These are phyloP conservation scores for Fusarium coicis DNA, from an alignment of 2,329 filamentous ascomycete species.

Conservation along the genomic window DNA sequence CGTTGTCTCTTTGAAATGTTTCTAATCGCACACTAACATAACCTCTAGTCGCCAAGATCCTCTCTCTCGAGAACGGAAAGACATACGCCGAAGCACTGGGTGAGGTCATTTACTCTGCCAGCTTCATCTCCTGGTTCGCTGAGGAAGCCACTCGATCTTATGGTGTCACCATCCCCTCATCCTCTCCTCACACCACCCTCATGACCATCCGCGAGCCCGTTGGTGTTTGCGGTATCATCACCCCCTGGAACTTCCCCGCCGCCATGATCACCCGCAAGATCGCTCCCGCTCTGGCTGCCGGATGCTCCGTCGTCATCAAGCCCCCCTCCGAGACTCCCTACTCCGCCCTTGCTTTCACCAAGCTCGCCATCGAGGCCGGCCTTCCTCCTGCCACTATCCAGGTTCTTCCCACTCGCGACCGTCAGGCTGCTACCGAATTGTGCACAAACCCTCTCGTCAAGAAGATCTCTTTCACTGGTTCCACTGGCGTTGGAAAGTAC, in stretches of 20 bases:
- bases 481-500: constrained; percentile 69
- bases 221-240: constrained; percentile 58
- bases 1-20: neutral
- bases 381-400: constrained; percentile 62
- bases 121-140: constrained; percentile 67
- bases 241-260: constrained; percentile 50
- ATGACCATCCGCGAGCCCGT: constrained; percentile 71
- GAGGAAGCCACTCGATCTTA: constrained; percentile 61
- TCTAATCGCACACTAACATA: neutral
- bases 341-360: constrained; percentile 75
- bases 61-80: constrained; percentile 65
- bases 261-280: constrained; percentile 54
- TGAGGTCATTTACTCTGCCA: constrained; percentile 65
- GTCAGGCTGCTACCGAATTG: constrained; percentile 47
- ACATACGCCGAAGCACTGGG: constrained; percentile 63
- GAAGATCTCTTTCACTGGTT: constrained; percentile 78
- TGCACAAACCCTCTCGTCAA: constrained; percentile 44
- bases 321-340: constrained; percentile 80
- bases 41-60: constrained; percentile 48
- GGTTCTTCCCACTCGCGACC: constrained; percentile 45
- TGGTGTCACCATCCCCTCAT: constrained; percentile 69
- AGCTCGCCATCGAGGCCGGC: constrained; percentile 76
- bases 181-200: constrained; percentile 71
- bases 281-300: constrained; percentile 72
- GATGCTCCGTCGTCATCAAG: constrained; percentile 80